Conservation (phyloP, 179 eudicot species). For the Vitellaria paradoxa region DNA sequence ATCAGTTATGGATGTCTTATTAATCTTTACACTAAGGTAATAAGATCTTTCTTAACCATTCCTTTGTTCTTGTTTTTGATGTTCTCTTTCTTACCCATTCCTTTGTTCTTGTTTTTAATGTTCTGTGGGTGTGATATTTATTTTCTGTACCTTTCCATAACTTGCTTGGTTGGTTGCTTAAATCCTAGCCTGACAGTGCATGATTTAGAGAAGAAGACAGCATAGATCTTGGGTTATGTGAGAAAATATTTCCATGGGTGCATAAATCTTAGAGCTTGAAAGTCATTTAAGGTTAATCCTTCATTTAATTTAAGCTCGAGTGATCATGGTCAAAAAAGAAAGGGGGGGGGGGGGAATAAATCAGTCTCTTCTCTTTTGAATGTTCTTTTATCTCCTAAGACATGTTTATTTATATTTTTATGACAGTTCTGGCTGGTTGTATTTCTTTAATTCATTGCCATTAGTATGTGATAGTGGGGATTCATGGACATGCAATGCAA, state of each 20-base stretch:
- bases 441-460: too few relatives aligned
- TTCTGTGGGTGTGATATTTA: not conserved
- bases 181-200: not conserved
- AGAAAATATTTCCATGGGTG: not conserved
- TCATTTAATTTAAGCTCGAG: too few relatives aligned
- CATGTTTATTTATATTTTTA: too few relatives aligned
- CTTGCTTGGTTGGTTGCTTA: constrained; percentile 7
- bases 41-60: not conserved
- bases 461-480: too few relatives aligned
- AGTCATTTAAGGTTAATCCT: too few relatives aligned
- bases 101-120: not conserved
- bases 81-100: not conserved
- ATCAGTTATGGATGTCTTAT: constrained; percentile 88
- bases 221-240: not conserved
- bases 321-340: too few relatives aligned
- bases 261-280: not conserved
- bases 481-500: too few relatives aligned
- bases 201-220: not conserved
- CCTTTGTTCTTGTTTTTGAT: not conserved
- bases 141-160: not conserved
- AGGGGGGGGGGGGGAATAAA: too few relatives aligned
- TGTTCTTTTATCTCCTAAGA: too few relatives aligned
- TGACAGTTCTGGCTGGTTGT: too few relatives aligned
- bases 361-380: too few relatives aligned
- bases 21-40: constrained; percentile 89